Conservation (phyloP, 2,329 filamentous ascomycete genomes). For the Pyricularia grisea region DNA sequence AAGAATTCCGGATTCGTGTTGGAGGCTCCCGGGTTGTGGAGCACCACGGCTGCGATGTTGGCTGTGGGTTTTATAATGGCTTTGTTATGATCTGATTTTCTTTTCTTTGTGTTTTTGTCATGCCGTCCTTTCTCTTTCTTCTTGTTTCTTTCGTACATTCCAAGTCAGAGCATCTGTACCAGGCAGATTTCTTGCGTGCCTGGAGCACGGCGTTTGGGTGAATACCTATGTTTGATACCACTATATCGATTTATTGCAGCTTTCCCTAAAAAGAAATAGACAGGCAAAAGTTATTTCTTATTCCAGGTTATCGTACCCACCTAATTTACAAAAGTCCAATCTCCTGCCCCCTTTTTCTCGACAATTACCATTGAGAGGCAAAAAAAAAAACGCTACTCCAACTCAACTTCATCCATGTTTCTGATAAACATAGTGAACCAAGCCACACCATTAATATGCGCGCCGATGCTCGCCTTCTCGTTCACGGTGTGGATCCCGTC, state of each 20-base stretch:
- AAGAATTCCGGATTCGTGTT: not conserved
- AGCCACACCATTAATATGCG: constrained; percentile 23
- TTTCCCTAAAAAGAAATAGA: not conserved
- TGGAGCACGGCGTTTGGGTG: not conserved
- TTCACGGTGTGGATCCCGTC: constrained; percentile 27
- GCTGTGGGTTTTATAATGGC: not conserved
- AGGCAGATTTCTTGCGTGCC: not conserved
- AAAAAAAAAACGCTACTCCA: constrained; percentile 7
- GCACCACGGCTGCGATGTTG: not conserved
- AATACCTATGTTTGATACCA: not conserved
- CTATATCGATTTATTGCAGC: not conserved
- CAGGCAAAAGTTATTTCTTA: not conserved
- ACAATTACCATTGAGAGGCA: not conserved
- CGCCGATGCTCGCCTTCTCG: constrained; percentile 23
- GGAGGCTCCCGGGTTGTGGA: not conserved
- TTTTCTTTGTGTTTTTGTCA: not conserved
- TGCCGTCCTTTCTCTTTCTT: not conserved
- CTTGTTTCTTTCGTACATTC: not conserved
- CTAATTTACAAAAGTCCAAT: not conserved
- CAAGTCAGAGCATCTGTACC: not conserved
- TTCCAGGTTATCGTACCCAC: not conserved
- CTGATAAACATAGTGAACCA: constrained; percentile 28
- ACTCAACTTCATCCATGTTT: constrained; percentile 28
- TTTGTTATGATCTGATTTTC: not conserved
- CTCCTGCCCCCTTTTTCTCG: not conserved